phyloP scores from a whole-genome alignment of 2,329 filamentous ascomycete species.

The Biscogniauxia marginata region DNA sequence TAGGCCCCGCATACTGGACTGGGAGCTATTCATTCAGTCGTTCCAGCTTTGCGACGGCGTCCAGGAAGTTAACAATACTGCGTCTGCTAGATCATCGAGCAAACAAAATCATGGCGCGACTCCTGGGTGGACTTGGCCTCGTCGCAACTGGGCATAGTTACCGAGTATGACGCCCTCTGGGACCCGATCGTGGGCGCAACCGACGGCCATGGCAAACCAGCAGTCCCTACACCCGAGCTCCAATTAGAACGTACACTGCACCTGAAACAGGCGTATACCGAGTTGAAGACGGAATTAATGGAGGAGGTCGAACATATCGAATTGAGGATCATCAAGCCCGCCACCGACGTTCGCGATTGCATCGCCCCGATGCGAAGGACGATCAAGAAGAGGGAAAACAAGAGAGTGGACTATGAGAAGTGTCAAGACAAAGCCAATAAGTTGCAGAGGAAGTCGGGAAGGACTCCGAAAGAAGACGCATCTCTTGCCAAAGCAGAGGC shows the following conservation, averaged over 20 bases:
- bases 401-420: constrained; percentile 77
- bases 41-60: background rate
- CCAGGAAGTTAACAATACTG: background rate
- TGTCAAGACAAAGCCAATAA: constrained; percentile 70
- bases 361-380: constrained; percentile 75
- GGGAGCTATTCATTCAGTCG: too few species aligned
- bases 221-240: constrained; percentile 58
- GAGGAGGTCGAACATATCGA: constrained; percentile 73
- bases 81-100: constrained; percentile 64
- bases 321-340: constrained; percentile 65
- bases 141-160: constrained; percentile 64
- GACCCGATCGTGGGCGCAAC: constrained; percentile 70
- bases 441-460: constrained; percentile 66
- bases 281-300: constrained; percentile 68
- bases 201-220: constrained; percentile 53
- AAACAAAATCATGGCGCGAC: constrained; percentile 74
- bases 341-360: constrained; percentile 65
- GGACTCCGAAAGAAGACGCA: constrained; percentile 71
- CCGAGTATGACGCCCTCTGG: constrained; percentile 72
- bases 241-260: constrained; percentile 64
- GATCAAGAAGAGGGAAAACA: constrained; percentile 82
- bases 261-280: constrained; percentile 66
- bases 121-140: constrained; percentile 72
- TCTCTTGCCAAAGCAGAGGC: constrained; percentile 68
- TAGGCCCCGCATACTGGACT: constrained; percentile 37